phyloP scores from a whole-genome alignment of 2,329 filamentous ascomycete genomes.

The Didymella exigua region DNA sequence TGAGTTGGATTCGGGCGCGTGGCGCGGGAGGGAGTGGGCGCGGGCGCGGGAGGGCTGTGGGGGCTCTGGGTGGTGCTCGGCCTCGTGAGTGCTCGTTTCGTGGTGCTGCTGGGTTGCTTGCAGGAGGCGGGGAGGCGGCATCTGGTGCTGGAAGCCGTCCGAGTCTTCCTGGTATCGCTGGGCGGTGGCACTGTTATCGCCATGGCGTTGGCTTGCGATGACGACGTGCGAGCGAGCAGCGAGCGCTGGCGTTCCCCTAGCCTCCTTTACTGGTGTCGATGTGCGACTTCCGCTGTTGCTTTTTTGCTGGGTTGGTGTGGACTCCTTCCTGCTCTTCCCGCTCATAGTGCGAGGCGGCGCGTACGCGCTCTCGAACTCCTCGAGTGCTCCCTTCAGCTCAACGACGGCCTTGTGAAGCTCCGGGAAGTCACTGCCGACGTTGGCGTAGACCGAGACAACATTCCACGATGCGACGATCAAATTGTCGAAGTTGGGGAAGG shows the following conservation, averaged over 20 bases:
- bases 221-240: neutral
- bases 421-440: conserved; percentile 33
- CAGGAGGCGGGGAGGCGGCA: neutral
- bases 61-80: neutral
- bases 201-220: neutral
- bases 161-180: neutral
- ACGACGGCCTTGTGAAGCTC: conserved; percentile 34
- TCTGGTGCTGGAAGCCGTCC: neutral
- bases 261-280: neutral
- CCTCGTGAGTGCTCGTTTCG: neutral
- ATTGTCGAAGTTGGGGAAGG: conserved; percentile 40
- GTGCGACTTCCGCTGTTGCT: neutral
- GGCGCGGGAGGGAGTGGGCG: neutral
- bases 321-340: conserved; percentile 2
- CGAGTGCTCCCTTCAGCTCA: conserved; percentile 34
- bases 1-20: neutral
- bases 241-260: neutral
- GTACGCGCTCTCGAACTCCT: conserved; percentile 31
- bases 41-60: neutral
- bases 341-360: neutral
- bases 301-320: neutral
- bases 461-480: conserved; percentile 42
- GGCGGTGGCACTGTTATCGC: neutral
- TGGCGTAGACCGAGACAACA: conserved; percentile 35
- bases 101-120: neutral